These are phyloP conservation scores for Circinella umbellata DNA, from an alignment of 371 early-diverging fungal species.

Conservation along the genomic window DNA sequence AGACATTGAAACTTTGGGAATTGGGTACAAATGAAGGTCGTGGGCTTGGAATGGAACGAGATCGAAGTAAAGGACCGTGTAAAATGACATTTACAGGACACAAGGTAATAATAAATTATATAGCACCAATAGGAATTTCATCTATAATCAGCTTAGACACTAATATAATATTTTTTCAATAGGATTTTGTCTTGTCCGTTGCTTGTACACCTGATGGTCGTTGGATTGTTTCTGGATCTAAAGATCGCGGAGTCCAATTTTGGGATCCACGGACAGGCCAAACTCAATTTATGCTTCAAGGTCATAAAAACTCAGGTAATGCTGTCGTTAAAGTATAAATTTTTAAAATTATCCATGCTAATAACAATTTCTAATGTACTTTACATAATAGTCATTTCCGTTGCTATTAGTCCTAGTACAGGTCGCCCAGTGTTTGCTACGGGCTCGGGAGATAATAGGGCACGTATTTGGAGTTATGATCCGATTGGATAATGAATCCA, in stretches of 20 bases:
- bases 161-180: background rate
- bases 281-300: slow-evolving; percentile 93
- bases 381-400: slow-evolving; percentile 78
- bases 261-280: slow-evolving; percentile 89
- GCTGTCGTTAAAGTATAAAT: background rate
- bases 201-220: slow-evolving; percentile 92
- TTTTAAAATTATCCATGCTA: background rate
- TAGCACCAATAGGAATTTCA: too few relatives aligned
- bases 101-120: slow-evolving; percentile 42
- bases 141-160: background rate
- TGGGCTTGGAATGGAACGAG: slow-evolving; percentile 32
- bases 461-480: slow-evolving; percentile 90
- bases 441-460: slow-evolving; percentile 93
- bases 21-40: slow-evolving; percentile 51
- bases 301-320: slow-evolving; percentile 94
- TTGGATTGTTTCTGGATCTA: slow-evolving; percentile 94
- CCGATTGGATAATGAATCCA: slow-evolving; percentile 23
- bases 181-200: slow-evolving; percentile 97
- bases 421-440: slow-evolving; percentile 90
- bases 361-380: background rate
- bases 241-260: slow-evolving; percentile 94
- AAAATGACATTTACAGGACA: slow-evolving; percentile 66
- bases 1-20: slow-evolving; percentile 96
- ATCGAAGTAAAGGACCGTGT: slow-evolving; percentile 35
- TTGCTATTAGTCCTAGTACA: slow-evolving; percentile 78